A percentile compares a stretch with the other conserved stretches of the same genome.
phyloP scores from a whole-genome alignment of 306 rosid species.

The Gastrolobium villosum region DNA sequence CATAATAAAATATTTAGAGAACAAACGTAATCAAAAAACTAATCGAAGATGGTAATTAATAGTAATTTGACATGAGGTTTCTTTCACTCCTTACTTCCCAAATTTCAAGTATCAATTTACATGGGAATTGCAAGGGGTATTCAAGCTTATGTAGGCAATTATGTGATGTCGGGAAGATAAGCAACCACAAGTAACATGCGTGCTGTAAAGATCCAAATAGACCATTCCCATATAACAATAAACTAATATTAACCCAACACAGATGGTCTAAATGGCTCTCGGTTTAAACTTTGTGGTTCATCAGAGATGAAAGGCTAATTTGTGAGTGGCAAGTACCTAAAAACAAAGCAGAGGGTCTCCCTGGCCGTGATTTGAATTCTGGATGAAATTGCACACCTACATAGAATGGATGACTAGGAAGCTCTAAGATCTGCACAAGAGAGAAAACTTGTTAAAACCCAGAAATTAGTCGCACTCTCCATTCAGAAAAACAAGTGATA shows the following conservation, averaged over 20 bases:
- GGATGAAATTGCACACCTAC: slow-evolving; percentile 98
- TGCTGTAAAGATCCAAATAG: slow-evolving; percentile 12
- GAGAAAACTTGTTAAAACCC: slow-evolving; percentile 38
- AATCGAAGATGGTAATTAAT: slow-evolving; percentile 12
- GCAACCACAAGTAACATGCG: not conserved
- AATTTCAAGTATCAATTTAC: slow-evolving; percentile 33
- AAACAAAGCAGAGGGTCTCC: slow-evolving; percentile 88
- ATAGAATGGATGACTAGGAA: slow-evolving; percentile 89
- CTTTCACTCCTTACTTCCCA: not conserved
- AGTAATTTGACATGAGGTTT: slow-evolving; percentile 17
- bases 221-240: slow-evolving; percentile 20
- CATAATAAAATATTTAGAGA: slow-evolving; percentile 20
- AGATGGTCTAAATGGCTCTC: slow-evolving; percentile 19
- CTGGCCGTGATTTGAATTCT: slow-evolving; percentile 97
- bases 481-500: slow-evolving; percentile 22
- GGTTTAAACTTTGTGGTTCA: not conserved
- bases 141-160: slow-evolving; percentile 17
- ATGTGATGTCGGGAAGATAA: slow-evolving; percentile 23
- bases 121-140: slow-evolving; percentile 30
- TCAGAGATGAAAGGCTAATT: slow-evolving; percentile 17
- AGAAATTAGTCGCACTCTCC: slow-evolving; percentile 17
- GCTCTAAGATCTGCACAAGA: slow-evolving; percentile 84
- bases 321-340: slow-evolving; percentile 63
- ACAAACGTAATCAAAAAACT: slow-evolving; percentile 18
- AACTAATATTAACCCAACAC: slow-evolving; percentile 16